Conservation (phyloP, 2,329 filamentous ascomycete genomes). For the Fusarium sp. region DNA sequence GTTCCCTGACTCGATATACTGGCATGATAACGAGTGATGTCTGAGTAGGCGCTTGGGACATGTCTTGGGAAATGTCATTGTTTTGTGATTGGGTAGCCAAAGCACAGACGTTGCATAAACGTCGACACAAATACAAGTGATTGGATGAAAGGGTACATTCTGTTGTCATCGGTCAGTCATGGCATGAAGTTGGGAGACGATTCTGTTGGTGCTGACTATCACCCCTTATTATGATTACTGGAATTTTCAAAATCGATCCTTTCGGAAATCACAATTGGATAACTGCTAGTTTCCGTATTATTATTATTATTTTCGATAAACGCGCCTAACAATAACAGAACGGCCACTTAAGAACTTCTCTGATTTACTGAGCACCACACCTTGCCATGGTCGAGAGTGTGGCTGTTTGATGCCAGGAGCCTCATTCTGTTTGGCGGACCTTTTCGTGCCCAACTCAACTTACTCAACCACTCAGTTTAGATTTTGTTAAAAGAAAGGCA, state of each 20-base stretch:
- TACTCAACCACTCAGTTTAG: neutral
- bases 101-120: constrained; percentile 5
- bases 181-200: neutral
- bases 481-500: neutral
- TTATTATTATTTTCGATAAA: neutral
- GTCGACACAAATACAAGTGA: neutral
- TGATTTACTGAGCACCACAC: neutral
- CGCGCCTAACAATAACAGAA: neutral
- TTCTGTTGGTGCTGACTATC: neutral
- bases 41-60: neutral
- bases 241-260: constrained; percentile 2
- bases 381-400: neutral
- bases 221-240: neutral
- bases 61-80: neutral
- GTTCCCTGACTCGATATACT: constrained; percentile 8
- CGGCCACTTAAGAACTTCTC: neutral
- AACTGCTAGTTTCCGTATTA: neutral
- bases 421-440: neutral
- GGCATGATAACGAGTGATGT: constrained; percentile 9
- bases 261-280: neutral
- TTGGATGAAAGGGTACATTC: constrained; percentile 1
- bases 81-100: neutral
- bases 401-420: neutral
- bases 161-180: constrained; percentile 3
- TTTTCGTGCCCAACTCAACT: neutral